Base-by-base conservation (phyloP, 2,329 filamentous ascomycete genomes). In the Sporothrix mexicana region DNA sequence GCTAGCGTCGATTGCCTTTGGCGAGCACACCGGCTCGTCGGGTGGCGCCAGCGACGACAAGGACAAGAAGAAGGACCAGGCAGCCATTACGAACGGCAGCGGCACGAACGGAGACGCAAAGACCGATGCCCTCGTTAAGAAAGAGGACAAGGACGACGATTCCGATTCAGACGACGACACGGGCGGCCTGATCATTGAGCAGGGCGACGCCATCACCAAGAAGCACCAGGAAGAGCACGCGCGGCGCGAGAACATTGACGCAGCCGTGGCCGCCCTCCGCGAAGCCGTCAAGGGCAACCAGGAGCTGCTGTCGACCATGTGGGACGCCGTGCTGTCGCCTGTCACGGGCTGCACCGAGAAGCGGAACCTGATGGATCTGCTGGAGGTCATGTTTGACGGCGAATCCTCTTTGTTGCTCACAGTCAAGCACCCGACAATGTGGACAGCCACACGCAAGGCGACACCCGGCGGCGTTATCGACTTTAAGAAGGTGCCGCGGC, bases 1-100 rank as follows among this genome's bases (percentile, higher is more conserved):
- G 4, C 81, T 92, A 55, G 90, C 89, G 3, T 85, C 86, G 30
- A 86, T 92, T 73, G 90, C 90, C 2, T 87, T 91, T 77, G 90
- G 89, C 49, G 89, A 92, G 76, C 83, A 86, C 73, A 89, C 88
- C 45, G 88, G 91, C 80, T 67, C 71, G 76, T 9, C 76, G 77
- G 41, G 78, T 80, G 74, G 72, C 74, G 47, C 57, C 74, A 7
- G 74, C 73, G 41, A 71, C 68, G 15, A 76, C 72, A 51, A 73
- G 13, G 20, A 25, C 17, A 72, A 43, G 51, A 20, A 47, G 5
- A 41, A 69, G n/a, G 61, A 17, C 15, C 53, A 55, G 36, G 23
- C 10, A 10, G 61, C 25, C 41, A n/a, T 67, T 12, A n/a, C 36
- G 9, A 49, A 55, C 49, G 49, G 61, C 30, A 45, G 49, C 9